Base-by-base conservation (phyloP, 2,329 filamentous ascomycete genomes). In the Didymosphaeria variabile region DNA sequence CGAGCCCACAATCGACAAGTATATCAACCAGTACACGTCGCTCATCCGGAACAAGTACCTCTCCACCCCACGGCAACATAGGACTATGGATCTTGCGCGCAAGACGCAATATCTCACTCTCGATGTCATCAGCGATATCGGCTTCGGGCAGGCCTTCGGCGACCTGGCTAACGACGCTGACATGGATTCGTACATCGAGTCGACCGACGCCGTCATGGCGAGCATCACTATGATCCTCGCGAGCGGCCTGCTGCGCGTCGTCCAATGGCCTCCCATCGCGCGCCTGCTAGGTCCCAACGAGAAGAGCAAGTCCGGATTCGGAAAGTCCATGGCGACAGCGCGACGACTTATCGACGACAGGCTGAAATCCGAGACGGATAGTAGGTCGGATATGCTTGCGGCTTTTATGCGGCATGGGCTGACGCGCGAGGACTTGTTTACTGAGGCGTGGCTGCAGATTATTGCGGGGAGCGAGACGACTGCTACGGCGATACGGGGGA, bases 381-480 rank as follows among this genome's bases (percentile, higher is more conserved):
- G 84, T 62, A 74, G 79, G 7, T 74, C 74, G 6, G 85, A 87
- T 61, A 87, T 87, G 84, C 76, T 87, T 3, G 81, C 79, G 3
- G 81, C 82, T 0, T 86, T 86, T 63, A 79, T 85, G 62, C 76
- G 75, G 13, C 79, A 82, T 55, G 79, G 78, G 67, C 67, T 84
- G 13, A 76, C 71, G 1, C 61, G 36, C 69, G 79, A 69, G 62
- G 73, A 77, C 72, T 46, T 82, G 74, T 64, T 79, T 66, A 57
- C 68, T 3, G 81, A 83, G 59, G 78, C 78, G 2, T 58, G 82
- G 8, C 75, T 80, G 5, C 80, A 83, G 57, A 82, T 83, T 29
- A 75, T 85, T 7, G 86, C 85, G 5, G 86, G 86, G 2, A 84
- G 84, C 0, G 86, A 88, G 61, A 87, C 85, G 0, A 86, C 85